These are phyloP conservation scores for Trypanosoma mega DNA, from an alignment of 208 protist species.

Conservation along the genomic window DNA sequence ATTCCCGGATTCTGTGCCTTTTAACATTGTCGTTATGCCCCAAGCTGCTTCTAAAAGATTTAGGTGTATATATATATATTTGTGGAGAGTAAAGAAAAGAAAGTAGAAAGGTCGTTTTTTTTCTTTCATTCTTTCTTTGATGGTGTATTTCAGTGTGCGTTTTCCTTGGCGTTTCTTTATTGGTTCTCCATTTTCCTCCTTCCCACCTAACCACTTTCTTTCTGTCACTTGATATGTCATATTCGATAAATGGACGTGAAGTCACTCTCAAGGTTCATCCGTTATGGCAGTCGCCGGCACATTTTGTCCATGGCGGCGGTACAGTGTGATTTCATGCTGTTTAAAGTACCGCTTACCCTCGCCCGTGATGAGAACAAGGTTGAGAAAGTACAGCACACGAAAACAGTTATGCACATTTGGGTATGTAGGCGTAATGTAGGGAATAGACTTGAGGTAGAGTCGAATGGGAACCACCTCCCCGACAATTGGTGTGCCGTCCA, in stretches of 20 bases:
- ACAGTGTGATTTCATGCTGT: slow-evolving; percentile 86
- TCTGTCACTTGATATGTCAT: background rate
- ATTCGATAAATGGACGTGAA: background rate
- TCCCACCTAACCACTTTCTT: background rate
- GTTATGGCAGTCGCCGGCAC: slow-evolving; percentile 8
- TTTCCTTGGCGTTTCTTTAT: background rate
- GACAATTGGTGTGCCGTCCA: slow-evolving; percentile 89
- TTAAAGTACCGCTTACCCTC: slow-evolving; percentile 89
- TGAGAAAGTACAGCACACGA: slow-evolving; percentile 85
- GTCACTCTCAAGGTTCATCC: slow-evolving; percentile 2
- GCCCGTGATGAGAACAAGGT: slow-evolving; percentile 76
- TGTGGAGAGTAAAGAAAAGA: background rate
- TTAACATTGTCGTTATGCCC: too few relatives aligned
- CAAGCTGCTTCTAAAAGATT: too few relatives aligned
- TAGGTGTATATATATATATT: too few relatives aligned
- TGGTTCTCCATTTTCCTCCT: background rate
- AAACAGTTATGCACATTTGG: slow-evolving; percentile 58
- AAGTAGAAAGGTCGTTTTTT: slow-evolving; percentile 1
- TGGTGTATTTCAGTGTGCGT: slow-evolving; percentile 1
- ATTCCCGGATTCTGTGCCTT: too few relatives aligned
- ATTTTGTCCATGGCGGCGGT: slow-evolving; percentile 71
- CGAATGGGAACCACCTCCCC: slow-evolving; percentile 91
- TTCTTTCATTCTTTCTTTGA: slow-evolving; percentile 2
- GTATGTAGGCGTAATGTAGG: slow-evolving; percentile 84
- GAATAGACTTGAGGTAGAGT: slow-evolving; percentile 75